Conservation (phyloP, 1,284 basidiomycete species). For the Megacollybia platyphylla region DNA sequence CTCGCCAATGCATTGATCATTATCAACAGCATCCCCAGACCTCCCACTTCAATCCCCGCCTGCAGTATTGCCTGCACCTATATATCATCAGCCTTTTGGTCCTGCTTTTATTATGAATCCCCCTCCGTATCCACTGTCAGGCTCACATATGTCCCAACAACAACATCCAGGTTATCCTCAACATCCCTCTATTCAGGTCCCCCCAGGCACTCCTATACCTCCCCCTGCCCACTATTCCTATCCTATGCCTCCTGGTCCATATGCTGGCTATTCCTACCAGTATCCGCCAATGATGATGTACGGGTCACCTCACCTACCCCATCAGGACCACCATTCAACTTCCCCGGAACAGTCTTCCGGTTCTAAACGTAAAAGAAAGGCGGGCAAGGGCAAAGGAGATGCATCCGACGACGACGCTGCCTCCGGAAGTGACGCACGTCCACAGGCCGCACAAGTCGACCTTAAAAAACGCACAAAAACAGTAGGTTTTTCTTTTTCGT, state of each 20-base stretch:
- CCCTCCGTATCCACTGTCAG: conserved; percentile 38
- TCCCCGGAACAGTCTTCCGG: conserved; percentile 14
- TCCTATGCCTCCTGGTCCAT: conserved; percentile 39
- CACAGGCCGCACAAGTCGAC: conserved; percentile 26
- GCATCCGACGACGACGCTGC: conserved; percentile 47
- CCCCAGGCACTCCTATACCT: conserved; percentile 23
- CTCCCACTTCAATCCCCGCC: conserved; percentile 13
- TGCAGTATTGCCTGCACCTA: conserved; percentile 13
- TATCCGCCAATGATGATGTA: conserved; percentile 62
- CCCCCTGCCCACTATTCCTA: conserved; percentile 37
- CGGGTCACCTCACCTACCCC: conserved; percentile 24
- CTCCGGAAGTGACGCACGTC: conserved; percentile 33
- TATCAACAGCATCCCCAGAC: conserved; percentile 13
- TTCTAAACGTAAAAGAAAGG: conserved; percentile 60
- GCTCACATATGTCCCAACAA: conserved; percentile 33
- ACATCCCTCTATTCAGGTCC: conserved; percentile 25
- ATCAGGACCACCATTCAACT: conserved; percentile 21
- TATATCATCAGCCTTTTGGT: conserved; percentile 20
- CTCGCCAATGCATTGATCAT: conserved; percentile 7
- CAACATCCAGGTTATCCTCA: conserved; percentile 13
- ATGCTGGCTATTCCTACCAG: conserved; percentile 41
- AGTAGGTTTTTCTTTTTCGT: conserved; percentile 19
- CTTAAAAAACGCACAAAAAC: conserved; percentile 84
- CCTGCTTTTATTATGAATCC: conserved; percentile 48
- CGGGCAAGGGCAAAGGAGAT: conserved; percentile 23